Evolutionary conservation across 169 alveolate species (phyloP).

Genomic region (Hepatocystis sp.): DNA sequence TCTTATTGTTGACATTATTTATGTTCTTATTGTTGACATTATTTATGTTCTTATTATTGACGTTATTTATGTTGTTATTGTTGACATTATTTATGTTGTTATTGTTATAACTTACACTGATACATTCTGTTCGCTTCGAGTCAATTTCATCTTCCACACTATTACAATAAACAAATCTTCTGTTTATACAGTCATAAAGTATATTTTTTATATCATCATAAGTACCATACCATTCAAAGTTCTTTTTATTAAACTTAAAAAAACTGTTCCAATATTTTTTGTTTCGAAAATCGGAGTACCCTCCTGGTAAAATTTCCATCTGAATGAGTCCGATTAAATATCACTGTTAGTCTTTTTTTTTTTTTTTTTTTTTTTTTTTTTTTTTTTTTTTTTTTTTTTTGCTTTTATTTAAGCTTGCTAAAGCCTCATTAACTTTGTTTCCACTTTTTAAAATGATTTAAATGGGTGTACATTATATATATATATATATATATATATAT

Average conservation of each 20-base stretch:
- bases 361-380: too few relatives aligned
- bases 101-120: neutral
- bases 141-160: conserved; percentile 24
- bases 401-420: too few relatives aligned
- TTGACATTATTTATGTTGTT: conserved; percentile 6
- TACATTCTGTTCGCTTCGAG: conserved; percentile 12
- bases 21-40: neutral
- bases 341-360: too few relatives aligned
- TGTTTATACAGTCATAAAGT: conserved; percentile 28
- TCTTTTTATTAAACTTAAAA: conserved; percentile 78
- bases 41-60: conserved; percentile 2
- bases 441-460: too few relatives aligned
- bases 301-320: conserved; percentile 73
- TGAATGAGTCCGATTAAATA: neutral
- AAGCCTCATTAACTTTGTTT: too few relatives aligned
- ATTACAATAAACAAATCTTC: conserved; percentile 33
- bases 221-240: conserved; percentile 84
- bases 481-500: too few relatives aligned
- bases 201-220: conserved; percentile 75
- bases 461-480: too few relatives aligned
- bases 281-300: conserved; percentile 80
- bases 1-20: neutral
- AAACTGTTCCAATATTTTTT: conserved; percentile 82
- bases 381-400: too few relatives aligned
- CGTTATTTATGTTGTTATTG: neutral